Conservation (phyloP, 1,284 basidiomycete genomes). For the Ceratorhiza oryzae-sativae region DNA sequence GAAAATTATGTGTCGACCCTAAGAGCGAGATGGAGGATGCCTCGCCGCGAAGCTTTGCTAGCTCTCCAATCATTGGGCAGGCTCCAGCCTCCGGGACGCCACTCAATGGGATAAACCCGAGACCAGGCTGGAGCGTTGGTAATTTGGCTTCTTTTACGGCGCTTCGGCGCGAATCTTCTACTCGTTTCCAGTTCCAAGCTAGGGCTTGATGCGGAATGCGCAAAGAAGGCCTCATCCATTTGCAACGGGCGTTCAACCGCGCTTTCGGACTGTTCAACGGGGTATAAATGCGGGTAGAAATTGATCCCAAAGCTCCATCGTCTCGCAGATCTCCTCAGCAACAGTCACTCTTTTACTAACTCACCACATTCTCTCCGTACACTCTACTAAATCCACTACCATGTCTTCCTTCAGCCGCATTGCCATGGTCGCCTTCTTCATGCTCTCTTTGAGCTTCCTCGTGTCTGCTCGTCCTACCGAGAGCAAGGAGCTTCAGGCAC, state of each 20-base stretch:
- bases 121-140: too few relatives aligned
- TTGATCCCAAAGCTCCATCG: neutral
- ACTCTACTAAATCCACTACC: neutral
- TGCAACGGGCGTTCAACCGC: neutral
- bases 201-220: neutral
- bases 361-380: neutral
- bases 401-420: constrained; percentile 21
- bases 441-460: constrained; percentile 30
- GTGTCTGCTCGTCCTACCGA: neutral
- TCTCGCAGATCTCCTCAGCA: neutral
- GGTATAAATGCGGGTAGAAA: neutral
- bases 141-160: too few relatives aligned
- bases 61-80: too few relatives aligned
- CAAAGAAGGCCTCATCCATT: neutral
- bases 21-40: too few relatives aligned
- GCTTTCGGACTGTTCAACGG: neutral
- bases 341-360: neutral
- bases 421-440: constrained; percentile 8
- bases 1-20: too few relatives aligned
- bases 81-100: neutral
- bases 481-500: neutral
- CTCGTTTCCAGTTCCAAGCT: neutral
- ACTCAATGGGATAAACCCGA: too few relatives aligned
- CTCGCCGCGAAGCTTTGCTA: too few relatives aligned
- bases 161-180: neutral